Base-by-base conservation (phyloP, 345 rosid species). In the Cardamine occulta region DNA sequence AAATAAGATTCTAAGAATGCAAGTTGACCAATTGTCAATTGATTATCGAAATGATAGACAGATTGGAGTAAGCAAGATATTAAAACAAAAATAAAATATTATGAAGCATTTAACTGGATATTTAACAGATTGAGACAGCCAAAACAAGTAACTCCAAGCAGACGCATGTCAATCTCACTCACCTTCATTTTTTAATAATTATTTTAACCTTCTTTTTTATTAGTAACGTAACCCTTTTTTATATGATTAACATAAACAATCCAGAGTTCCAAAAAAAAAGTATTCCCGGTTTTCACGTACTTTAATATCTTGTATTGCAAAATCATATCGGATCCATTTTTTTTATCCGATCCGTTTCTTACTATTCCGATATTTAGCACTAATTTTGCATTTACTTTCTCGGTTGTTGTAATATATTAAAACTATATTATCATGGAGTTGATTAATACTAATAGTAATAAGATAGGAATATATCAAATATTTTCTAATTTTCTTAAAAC, bases 111-210 rank as follows among this genome's bases (percentile, higher is more conserved):
- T 13, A 47, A 34, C 14, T 70, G 19, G 72, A 70, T 47, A 63
- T 63, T 54, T 55, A 45, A 63, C 59, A 70, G 75, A 45, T 17
- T 44, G 49, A 68, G 74, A 68, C 57, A 62, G 31, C 75, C 80
- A 77, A 70, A 63, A 55, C 75, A 63, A 55, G 47, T 18, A 47
- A 47, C 18, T 70, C 80, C 75, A 76, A 70, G 44, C 65, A 77
- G 54, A 47, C 5, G 60, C 61, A 63, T 77, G 60, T 47, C 72
- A 70, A 70, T 63, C 71, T 77, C 66, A 54, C 61, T 77, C 54
- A 70, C 72, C 56, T 61, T 60, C 14, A 9, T 40, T 60, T 74
- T 52, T 6, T n/a, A 1, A 34, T 44, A 32, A 14, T 19, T 12
- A 19, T 19, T 40, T 53, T 18, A 32, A 17, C 44, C 8, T 8